Percentiles rank a stretch among this genome's conserved stretches.
phyloP scores from a whole-genome alignment of 768 basidiomycete genomes.

The Artomyces pyxidatus region DNA sequence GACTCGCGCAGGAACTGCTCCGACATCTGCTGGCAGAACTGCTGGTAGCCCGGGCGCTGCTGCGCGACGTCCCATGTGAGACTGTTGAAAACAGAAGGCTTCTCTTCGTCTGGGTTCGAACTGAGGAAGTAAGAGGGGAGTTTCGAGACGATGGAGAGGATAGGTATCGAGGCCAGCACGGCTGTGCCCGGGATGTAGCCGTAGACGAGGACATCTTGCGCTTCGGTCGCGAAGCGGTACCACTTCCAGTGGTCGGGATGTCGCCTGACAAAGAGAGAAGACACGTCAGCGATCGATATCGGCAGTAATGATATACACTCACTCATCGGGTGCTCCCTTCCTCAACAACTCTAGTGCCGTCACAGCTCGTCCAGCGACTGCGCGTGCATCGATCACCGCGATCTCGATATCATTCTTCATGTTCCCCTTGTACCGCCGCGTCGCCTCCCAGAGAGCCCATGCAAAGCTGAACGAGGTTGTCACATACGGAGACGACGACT shows the following conservation, averaged over 20 bases:
- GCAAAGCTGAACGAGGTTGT: slow-evolving; percentile 75
- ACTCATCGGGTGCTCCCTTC: slow-evolving; percentile 48
- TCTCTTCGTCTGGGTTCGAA: slow-evolving; percentile 25
- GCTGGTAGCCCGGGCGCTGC: slow-evolving; percentile 54
- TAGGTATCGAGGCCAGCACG: slow-evolving; percentile 62
- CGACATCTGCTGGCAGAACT: slow-evolving; percentile 66
- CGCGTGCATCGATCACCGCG: slow-evolving; percentile 65
- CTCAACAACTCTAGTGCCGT: slow-evolving; percentile 60
- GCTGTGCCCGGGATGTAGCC: slow-evolving; percentile 59
- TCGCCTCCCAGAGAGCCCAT: slow-evolving; percentile 80
- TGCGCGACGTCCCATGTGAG: slow-evolving; percentile 49
- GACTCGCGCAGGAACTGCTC: slow-evolving; percentile 50
- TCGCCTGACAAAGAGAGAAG: slow-evolving; percentile 45
- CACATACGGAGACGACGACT: slow-evolving; percentile 58
- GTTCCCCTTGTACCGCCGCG: slow-evolving; percentile 61
- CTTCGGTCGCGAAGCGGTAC: slow-evolving; percentile 67
- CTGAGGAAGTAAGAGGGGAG: slow-evolving; percentile 65
- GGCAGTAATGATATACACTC: slow-evolving; percentile 21
- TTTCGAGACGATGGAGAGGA: slow-evolving; percentile 53
- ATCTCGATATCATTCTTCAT: slow-evolving; percentile 74
- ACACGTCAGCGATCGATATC: slow-evolving; percentile 4
- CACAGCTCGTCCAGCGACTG: slow-evolving; percentile 46
- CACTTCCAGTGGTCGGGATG: slow-evolving; percentile 65
- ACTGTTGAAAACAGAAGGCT: slow-evolving; percentile 28
- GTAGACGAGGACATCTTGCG: slow-evolving; percentile 67